A percentile compares a stretch with the other conserved stretches of the same genome.
phyloP scores from a whole-genome alignment of 345 rosid species.

The Camelina neglecta region DNA sequence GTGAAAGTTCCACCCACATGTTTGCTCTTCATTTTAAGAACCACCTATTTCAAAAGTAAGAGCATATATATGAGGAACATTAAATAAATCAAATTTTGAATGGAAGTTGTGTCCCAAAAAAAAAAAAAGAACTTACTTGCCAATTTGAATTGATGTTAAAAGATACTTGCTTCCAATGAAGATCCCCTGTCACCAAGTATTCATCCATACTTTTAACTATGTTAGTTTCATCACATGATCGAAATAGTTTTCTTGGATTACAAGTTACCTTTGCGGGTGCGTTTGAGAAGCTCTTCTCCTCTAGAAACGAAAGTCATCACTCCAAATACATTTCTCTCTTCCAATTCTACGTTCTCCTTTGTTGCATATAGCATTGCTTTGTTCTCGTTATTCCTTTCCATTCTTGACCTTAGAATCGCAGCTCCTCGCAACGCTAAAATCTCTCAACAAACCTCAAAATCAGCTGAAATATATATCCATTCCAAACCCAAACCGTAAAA shows the following conservation, averaged over 20 bases:
- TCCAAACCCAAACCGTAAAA: too few relatives aligned
- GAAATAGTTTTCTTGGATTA: constrained; percentile 3
- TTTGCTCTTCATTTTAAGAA: constrained; percentile 86
- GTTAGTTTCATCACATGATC: background rate
- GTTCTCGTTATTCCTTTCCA: constrained; percentile 62
- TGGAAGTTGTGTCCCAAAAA: background rate
- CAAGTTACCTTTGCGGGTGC: constrained; percentile 87
- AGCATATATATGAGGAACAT: background rate
- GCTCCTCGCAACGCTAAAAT: constrained; percentile 83
- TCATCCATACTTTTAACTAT: background rate
- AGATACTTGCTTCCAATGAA: constrained; percentile 94
- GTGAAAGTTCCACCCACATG: constrained; percentile 91
- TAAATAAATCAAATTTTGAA: background rate
- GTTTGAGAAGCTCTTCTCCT: constrained; percentile 94
- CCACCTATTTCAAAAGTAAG: constrained; percentile 55
- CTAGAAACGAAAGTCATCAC: constrained; percentile 67
- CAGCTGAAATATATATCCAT: background rate
- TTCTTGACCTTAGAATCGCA: constrained; percentile 70
- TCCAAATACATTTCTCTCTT: constrained; percentile 52
- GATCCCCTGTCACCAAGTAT: constrained; percentile 64
- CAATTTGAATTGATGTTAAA: constrained; percentile 73
- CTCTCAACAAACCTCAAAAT: constrained; percentile 49
- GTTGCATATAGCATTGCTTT: constrained; percentile 46
- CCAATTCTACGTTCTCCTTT: constrained; percentile 60
- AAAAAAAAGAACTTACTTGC: constrained; percentile 56